Conservation (phyloP, 345 rosid genomes). For the Mallotus nudiflorus region DNA sequence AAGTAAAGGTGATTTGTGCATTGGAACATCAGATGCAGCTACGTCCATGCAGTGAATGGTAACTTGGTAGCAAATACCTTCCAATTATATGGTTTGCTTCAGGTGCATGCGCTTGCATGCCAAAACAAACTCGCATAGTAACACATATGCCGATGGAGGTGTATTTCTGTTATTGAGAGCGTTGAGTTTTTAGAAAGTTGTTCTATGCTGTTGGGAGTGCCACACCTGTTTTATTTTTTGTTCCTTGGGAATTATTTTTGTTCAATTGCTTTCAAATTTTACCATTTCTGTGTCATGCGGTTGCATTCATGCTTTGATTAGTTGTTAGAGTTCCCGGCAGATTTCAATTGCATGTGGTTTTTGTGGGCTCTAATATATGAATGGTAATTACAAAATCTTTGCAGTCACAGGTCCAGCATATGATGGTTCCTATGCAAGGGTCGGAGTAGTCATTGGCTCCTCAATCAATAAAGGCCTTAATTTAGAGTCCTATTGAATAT, state of each 20-base stretch:
- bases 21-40: too few relatives aligned
- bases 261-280: background rate
- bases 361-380: background rate
- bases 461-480: slow-evolving; percentile 1
- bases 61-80: background rate
- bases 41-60: background rate
- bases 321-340: background rate
- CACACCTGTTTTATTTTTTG: too few relatives aligned
- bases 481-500: slow-evolving; percentile 16
- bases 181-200: background rate
- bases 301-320: background rate
- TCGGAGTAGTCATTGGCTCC: slow-evolving; percentile 39
- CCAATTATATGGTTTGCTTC: background rate
- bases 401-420: slow-evolving; percentile 56
- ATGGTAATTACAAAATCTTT: background rate
- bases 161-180: background rate
- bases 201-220: background rate
- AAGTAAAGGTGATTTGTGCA: too few relatives aligned
- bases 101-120: too few relatives aligned
- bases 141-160: background rate
- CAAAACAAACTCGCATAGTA: too few relatives aligned
- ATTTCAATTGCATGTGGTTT: background rate
- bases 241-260: background rate
- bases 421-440: slow-evolving; percentile 68
- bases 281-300: background rate